Conservation (phyloP, 208 protist genomes). For the Leishmania arabica region DNA sequence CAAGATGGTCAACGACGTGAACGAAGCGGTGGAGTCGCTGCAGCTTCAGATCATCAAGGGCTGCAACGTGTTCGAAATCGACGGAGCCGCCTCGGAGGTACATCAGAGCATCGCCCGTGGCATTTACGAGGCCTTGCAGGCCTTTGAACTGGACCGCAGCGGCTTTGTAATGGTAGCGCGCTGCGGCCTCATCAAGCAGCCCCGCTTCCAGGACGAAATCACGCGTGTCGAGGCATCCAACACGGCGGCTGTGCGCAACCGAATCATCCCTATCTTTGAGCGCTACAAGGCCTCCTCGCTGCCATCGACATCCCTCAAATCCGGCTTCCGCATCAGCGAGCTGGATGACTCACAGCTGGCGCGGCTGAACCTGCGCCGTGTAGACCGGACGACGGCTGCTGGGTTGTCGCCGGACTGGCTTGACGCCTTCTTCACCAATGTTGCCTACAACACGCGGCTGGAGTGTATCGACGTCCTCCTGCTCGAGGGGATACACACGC, state of each 20-base stretch:
- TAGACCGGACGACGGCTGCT: conserved; percentile 56
- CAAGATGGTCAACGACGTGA: conserved; percentile 87
- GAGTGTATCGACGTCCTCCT: conserved; percentile 84
- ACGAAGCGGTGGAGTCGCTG: conserved; percentile 83
- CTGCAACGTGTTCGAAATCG: conserved; percentile 90
- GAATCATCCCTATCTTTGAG: conserved; percentile 86
- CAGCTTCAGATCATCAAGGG: conserved; percentile 91
- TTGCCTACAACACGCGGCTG: conserved; percentile 83
- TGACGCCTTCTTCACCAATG: conserved; percentile 88
- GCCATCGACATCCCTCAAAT: conserved; percentile 82
- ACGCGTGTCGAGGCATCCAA: conserved; percentile 78
- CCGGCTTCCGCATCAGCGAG: conserved; percentile 82
- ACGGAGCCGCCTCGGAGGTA: conserved; percentile 74
- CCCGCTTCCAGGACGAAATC: conserved; percentile 80
- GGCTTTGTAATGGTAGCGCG: conserved; percentile 83
- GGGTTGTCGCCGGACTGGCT: conserved; percentile 87
- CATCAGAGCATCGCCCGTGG: conserved; percentile 79
- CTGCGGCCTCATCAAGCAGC: conserved; percentile 78
- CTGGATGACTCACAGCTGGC: conserved; percentile 75
- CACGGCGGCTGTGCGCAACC: conserved; percentile 72
- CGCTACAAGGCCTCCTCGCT: conserved; percentile 87
- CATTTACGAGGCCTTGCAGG: conserved; percentile 78
- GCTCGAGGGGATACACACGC: conserved; percentile 81
- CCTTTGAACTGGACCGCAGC: conserved; percentile 88
- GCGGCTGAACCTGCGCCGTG: conserved; percentile 72